Base-by-base conservation (phyloP, 1,139 yeast species). In the Pichia sp. region DNA sequence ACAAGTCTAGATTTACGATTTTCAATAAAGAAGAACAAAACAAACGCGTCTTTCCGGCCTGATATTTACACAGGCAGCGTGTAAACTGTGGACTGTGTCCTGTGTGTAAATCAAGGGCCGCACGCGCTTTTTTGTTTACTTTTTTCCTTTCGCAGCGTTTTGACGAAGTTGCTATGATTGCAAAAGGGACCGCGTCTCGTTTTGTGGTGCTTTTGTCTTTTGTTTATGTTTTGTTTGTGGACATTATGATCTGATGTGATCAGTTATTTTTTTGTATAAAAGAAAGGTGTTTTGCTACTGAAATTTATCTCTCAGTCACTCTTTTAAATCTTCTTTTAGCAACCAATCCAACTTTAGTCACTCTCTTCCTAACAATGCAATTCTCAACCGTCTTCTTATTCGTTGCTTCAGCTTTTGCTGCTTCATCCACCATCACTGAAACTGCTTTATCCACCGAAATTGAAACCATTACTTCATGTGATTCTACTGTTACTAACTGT, bases 391-490 rank as follows among this genome's bases (percentile, higher is more conserved):
- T 55, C 47, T 52, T 54, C 36, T 49, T 60, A 46, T 58, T 59
- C 51, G 50, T 56, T 39, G 54, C 62, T 38, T 47, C 60, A 16
- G 53, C 61, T 44, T 47, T 57, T 28, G 59, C 62, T 48, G 58
- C 55, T 46, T 50, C 59, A 22, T 53, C 57, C 22, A 43, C 47
- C 33, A 18, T 49, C 25, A 53, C 62, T 43, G 48, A 47, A 43
- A 46, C 54, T 43, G 46, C 42, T 28, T 46, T 45, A 46, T 52
- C 59, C 38, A 57, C 63, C 41, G 49, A 53, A 27, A 19, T 49
- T 41, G 57, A 56, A 44, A 60, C 63, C 52, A 58, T 58, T 52
- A 57, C 60, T 34, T 57, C 61, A 8, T 60, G 62, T 57, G 57
- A 46, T 33, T 44, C 46, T 43, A 29, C 48, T 10, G 56, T 52